A percentile compares a stretch with the other conserved stretches of the same genome.
These are phyloP conservation scores for Neofusicoccum parvum DNA, from an alignment of 2,329 filamentous ascomycete genomes.

Conservation along the genomic window DNA sequence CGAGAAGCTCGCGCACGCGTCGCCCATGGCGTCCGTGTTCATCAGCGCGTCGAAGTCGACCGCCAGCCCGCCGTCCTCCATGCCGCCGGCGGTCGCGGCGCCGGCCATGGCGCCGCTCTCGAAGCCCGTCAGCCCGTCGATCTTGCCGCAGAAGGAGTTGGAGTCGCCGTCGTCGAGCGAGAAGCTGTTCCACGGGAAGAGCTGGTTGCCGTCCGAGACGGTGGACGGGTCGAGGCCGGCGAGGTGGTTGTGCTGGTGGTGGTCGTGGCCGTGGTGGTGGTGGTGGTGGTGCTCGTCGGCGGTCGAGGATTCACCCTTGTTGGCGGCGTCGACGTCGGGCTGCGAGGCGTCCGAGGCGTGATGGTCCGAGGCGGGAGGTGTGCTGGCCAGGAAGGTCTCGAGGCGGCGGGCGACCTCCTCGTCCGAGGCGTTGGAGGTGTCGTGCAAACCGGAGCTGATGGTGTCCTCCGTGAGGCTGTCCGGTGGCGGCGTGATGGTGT, in stretches of 20 bases:
- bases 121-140: slow-evolving; percentile 6
- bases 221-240: background rate
- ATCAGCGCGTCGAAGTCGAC: slow-evolving; percentile 43
- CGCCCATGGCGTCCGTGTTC: slow-evolving; percentile 44
- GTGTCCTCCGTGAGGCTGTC: slow-evolving; percentile 32
- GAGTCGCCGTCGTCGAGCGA: slow-evolving; percentile 24
- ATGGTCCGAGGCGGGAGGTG: slow-evolving; percentile 49
- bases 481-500: slow-evolving; percentile 43
- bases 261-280: slow-evolving; percentile 25
- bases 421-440: slow-evolving; percentile 44
- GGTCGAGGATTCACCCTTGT: slow-evolving; percentile 42
- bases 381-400: slow-evolving; percentile 54
- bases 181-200: slow-evolving; percentile 22
- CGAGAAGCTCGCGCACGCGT: slow-evolving; percentile 32
- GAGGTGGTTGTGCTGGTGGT: slow-evolving; percentile 8
- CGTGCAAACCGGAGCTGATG: slow-evolving; percentile 21
- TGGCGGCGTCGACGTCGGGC: slow-evolving; percentile 22
- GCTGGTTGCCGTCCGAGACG: slow-evolving; percentile 3
- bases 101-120: background rate
- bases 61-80: slow-evolving; percentile 42
- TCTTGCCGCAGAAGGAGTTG: slow-evolving; percentile 13
- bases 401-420: slow-evolving; percentile 51
- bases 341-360: slow-evolving; percentile 31
- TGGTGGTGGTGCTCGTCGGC: slow-evolving; percentile 28
- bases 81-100: too few species aligned